A percentile compares a stretch with the other conserved stretches of the same genome.
These are phyloP conservation scores for Tillandsia leiboldiana DNA, from an alignment of 176 grass and related monocot species.

Conservation along the genomic window DNA sequence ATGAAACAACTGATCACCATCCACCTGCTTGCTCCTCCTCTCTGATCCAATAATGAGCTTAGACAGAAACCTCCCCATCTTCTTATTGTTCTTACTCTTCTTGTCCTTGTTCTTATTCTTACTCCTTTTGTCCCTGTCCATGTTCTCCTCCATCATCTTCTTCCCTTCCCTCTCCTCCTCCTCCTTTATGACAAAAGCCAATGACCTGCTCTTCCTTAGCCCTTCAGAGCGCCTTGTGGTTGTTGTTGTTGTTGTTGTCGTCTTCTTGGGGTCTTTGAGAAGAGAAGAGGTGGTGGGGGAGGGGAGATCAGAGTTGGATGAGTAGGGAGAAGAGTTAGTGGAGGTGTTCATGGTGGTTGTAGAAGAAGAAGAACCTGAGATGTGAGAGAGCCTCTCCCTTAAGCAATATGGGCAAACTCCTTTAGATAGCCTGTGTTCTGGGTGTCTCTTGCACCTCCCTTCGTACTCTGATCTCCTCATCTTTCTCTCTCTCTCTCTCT, in stretches of 20 bases:
- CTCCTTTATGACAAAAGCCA: conserved; percentile 16
- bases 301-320: conserved; percentile 26
- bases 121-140: neutral
- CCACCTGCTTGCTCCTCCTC: conserved; percentile 31
- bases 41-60: conserved; percentile 49
- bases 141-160: conserved; percentile 3
- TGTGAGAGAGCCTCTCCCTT: conserved; percentile 53
- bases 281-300: conserved; percentile 24
- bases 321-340: conserved; percentile 24
- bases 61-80: conserved; percentile 65
- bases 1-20: conserved; percentile 42
- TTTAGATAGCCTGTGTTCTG: conserved; percentile 62
- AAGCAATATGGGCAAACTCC: conserved; percentile 86
- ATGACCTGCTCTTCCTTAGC: conserved; percentile 20
- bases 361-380: conserved; percentile 72
- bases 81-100: conserved; percentile 61
- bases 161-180: neutral
- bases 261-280: neutral
- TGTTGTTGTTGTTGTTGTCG: neutral
- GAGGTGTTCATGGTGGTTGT: conserved; percentile 36
- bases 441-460: conserved; percentile 74
- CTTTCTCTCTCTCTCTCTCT: neutral
- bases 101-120: conserved; percentile 16
- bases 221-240: neutral
- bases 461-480: conserved; percentile 68